These are phyloP conservation scores for Termitomyces sp. DNA, from an alignment of 768 basidiomycete species.

Conservation along the genomic window DNA sequence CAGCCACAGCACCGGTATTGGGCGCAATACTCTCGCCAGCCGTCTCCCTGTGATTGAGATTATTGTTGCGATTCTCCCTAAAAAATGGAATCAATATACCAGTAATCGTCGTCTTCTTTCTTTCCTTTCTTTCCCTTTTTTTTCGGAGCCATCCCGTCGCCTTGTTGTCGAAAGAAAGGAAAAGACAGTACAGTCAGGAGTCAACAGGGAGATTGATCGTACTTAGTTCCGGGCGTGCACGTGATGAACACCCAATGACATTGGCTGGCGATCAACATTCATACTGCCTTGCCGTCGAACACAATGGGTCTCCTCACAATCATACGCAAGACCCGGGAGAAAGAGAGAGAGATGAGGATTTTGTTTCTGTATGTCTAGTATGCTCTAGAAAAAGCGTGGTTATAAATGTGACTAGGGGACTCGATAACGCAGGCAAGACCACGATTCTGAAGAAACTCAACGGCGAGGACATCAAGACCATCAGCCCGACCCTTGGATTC, in stretches of 20 bases:
- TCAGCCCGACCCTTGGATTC: conserved; percentile 95
- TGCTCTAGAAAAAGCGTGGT: not conserved
- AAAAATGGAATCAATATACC: conserved; percentile 40
- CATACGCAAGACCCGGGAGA: conserved; percentile 92
- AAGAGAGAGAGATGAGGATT: conserved; percentile 95
- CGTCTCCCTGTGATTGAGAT: conserved; percentile 47
- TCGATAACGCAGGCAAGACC: conserved; percentile 99
- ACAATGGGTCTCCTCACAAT: conserved; percentile 93
- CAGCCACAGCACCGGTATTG: conserved; percentile 29
- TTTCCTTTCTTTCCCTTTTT: conserved; percentile 87
- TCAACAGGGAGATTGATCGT: too few relatives aligned
- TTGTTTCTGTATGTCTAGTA: conserved; percentile 63
- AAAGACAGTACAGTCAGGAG: not conserved
- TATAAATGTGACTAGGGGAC: conserved; percentile 53
- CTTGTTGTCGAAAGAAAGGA: conserved; percentile 1
- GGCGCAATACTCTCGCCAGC: conserved; percentile 53
- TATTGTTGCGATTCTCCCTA: conserved; percentile 11
- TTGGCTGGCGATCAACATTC: not conserved
- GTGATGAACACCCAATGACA: not conserved
- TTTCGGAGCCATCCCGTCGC: conserved; percentile 45
- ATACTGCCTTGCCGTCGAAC: not conserved
- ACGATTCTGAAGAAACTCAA: conserved; percentile 95
- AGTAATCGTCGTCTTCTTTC: conserved; percentile 78
- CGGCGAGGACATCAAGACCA: conserved; percentile 81
- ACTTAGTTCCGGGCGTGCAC: not conserved